Conservation (phyloP, 768 basidiomycete species). For the Thelephora ganbajun region DNA sequence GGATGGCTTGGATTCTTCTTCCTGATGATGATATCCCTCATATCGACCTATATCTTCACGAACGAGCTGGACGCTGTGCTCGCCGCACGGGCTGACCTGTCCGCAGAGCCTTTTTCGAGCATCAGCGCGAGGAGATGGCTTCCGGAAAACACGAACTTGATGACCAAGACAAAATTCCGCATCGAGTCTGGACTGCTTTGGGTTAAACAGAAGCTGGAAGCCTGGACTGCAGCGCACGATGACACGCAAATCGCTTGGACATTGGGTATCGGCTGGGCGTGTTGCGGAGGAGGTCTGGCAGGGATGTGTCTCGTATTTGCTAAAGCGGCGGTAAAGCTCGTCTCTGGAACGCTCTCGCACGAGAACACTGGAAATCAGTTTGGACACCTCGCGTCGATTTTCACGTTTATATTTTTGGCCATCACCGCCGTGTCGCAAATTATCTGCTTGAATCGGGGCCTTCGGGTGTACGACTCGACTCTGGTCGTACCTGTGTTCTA, state of each 20-base stretch:
- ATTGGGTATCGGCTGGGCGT: constrained; percentile 88
- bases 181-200: constrained; percentile 37
- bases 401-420: constrained; percentile 42
- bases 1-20: constrained; percentile 92
- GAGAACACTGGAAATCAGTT: constrained; percentile 81
- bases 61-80: constrained; percentile 65
- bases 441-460: constrained; percentile 78
- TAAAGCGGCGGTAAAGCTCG: constrained; percentile 64
- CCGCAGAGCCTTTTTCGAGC: constrained; percentile 37
- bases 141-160: constrained; percentile 12
- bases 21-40: constrained; percentile 56
- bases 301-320: constrained; percentile 85
- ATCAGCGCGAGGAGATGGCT: constrained; percentile 19
- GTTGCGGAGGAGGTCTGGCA: constrained; percentile 81
- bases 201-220: constrained; percentile 51
- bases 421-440: constrained; percentile 82
- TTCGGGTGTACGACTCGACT: constrained; percentile 84
- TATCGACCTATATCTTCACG: constrained; percentile 52
- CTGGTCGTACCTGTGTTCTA: constrained; percentile 93
- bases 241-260: constrained; percentile 85
- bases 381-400: constrained; percentile 65
- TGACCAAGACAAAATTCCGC: constrained; percentile 20
- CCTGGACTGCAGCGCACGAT: constrained; percentile 64
- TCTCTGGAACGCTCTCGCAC: constrained; percentile 64
- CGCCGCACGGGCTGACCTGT: constrained; percentile 53